Evolutionary conservation across 75 land plant genomes (phyloP), one percentile per base, ranked within the genome.

Genomic region (Picea sitchensis): DNA sequence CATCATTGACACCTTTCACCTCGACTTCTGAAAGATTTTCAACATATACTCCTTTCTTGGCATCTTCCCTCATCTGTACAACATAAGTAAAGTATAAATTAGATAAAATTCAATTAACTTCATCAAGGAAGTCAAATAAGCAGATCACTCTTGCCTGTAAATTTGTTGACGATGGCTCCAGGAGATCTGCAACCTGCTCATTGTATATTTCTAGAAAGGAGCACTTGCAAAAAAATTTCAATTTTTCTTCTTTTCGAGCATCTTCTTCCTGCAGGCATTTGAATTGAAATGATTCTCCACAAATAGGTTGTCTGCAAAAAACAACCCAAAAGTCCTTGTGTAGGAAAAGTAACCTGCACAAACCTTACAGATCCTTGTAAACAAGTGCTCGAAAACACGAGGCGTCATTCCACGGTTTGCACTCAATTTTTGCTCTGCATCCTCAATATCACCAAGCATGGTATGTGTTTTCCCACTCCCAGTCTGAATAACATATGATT

Each of bases 401-500:
- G 99, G 98, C 60, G 96, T 96, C 98, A 96, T 96, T 67, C 99
- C 99, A 80, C 92, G 87, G 73, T 92, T 90, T 23, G 81, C 91
- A 83, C 93, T 94, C 41, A 89, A 90, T 47, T 90, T 87, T 41
- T 92, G 82, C 41, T 86, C 91, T 14, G 92, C 90, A 61, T 85
- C 93, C 67, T 92, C 97, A 82, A 96, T 91, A 59, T 96, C 97
- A 73, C 99, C 99, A 30, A 96, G 92, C 99, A 96, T 96, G 20
- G 99, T 96, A 78, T 94, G 93, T 31, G 99, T 96, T 75, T 96
- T 96, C 12, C 99, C 99, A 87, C 99, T 96, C 20, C 99, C 99
- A 75, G 99, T 96, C 98, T 96, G 88, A 65, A 41, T 68, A 62
- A 81, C 74, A 77, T 76, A 78, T 17, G 32, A 69, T 58, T 78